Evolutionary conservation across 129 eudicot species (phyloP), one percentile per base, ranked within the genome.

Genomic region (Flaveria robusta): DNA sequence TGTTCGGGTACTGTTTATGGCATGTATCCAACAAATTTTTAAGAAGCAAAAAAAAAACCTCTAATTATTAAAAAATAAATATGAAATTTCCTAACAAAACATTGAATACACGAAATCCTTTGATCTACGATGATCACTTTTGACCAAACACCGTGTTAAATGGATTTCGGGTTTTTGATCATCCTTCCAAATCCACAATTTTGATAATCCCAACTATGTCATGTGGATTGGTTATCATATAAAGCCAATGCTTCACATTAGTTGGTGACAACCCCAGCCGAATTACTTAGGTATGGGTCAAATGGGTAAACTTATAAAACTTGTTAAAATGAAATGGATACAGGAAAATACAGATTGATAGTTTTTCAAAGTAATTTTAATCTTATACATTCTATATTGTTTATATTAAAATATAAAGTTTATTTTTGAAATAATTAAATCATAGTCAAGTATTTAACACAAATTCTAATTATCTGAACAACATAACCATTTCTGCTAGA

Each of bases 21-120:
- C 29, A 20, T 68, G 56, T 68, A 47, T 45, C 41, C 24, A 14
- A 24, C 76, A 72, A 34, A 55, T 51, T 9, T 72, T 11, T 22
- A 50, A 71, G 63, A 72, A 55, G 31, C 43, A 52, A 9, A 9
- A 15, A 9, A 15, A 11, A 1, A 9, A 1, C 3, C 31, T 27
- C 4, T 23, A 43, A 58, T 58, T 20, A 58, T 11, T 0, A 43
- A 43, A 22, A 9, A 56, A 5, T 24, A 22, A 10, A 24, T 24
- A 37, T 59, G 37, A 24, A 59, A 23, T 59, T 24, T 23, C 5
- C 19, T 15, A 7, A 12, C 10, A 59, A 11, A 59, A 59, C 37
- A 11, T 24, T 4, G 62, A 19, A 9, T 13, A 59, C 11, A 24
- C 12, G 39, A 56, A 19, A 20, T n/a, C 10, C 0, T 9, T 3